These are phyloP conservation scores for Neckera pumila DNA, from an alignment of 225 moss, liverwort and hornwort species.

Conservation along the genomic window DNA sequence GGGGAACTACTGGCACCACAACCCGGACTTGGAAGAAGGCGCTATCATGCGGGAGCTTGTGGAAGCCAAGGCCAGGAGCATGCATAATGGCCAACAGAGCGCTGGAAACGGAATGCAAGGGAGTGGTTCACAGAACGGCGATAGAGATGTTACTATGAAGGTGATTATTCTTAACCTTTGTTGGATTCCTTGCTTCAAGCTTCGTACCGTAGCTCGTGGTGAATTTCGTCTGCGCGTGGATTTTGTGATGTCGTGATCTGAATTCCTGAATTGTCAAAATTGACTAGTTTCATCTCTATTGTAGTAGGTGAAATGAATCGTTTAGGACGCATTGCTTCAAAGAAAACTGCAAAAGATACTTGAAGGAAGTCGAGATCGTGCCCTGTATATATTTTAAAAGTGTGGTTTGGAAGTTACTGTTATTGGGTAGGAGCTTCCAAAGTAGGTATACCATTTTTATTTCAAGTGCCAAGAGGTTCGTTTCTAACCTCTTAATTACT, in stretches of 20 bases:
- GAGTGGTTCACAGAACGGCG: not conserved
- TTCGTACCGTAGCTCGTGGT: not conserved
- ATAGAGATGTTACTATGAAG: slow-evolving; percentile 1
- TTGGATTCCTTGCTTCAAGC: not conserved
- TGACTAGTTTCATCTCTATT: not conserved
- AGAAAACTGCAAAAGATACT: no score
- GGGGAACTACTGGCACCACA: slow-evolving; percentile 61
- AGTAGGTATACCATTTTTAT: not conserved
- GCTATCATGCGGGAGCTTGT: slow-evolving; percentile 31
- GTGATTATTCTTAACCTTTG: not conserved
- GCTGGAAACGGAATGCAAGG: not conserved
- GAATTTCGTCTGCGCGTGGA: not conserved
- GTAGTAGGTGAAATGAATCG: not conserved
- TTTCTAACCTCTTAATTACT: not conserved
- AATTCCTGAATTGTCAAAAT: not conserved
- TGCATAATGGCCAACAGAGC: not conserved
- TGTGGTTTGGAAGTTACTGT: not conserved
- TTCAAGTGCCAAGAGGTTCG: not conserved
- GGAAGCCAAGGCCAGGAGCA: slow-evolving; percentile 6
- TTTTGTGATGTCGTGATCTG: not conserved
- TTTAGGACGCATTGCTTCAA: not conserved
- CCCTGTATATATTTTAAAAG: no score
- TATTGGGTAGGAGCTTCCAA: not conserved
- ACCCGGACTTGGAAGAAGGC: slow-evolving; percentile 36
- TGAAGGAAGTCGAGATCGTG: not conserved